phyloP scores from a whole-genome alignment of 345 rosid species.

The Eutrema japonicum region DNA sequence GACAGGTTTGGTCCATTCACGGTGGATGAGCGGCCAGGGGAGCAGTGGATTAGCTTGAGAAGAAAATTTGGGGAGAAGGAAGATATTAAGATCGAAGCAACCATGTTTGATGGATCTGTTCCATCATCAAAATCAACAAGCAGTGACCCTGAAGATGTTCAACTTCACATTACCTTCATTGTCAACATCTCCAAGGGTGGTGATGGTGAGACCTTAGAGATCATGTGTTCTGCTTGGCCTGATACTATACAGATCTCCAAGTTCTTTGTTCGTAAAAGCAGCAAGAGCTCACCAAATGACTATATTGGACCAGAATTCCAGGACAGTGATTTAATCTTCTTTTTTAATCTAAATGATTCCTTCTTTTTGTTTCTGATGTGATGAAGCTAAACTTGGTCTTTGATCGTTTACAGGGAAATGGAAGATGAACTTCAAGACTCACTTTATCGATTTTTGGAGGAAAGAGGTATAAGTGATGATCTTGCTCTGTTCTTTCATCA shows the following conservation, averaged over 20 bases:
- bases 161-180: conserved; percentile 69
- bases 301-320: conserved; percentile 77
- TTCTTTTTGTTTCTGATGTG: neutral
- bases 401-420: conserved; percentile 63
- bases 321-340: conserved; percentile 45
- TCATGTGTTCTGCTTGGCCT: conserved; percentile 87
- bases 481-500: conserved; percentile 81
- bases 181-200: conserved; percentile 66
- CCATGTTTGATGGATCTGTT: conserved; percentile 77
- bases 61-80: conserved; percentile 66
- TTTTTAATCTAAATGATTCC: neutral
- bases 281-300: conserved; percentile 44
- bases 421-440: conserved; percentile 78
- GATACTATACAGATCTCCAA: conserved; percentile 63
- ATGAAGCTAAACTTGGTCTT: conserved; percentile 9
- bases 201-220: conserved; percentile 59
- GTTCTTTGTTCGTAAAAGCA: conserved; percentile 52
- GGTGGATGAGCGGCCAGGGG: conserved; percentile 71
- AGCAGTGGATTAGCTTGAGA: conserved; percentile 78
- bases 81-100: conserved; percentile 80
- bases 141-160: conserved; percentile 44
- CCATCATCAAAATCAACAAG: conserved; percentile 50
- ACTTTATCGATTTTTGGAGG: conserved; percentile 68
- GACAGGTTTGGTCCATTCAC: conserved; percentile 57
- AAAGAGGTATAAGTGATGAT: conserved; percentile 69